These are phyloP conservation scores for Cicer cuneatum DNA, from an alignment of 306 rosid species.

Conservation along the genomic window DNA sequence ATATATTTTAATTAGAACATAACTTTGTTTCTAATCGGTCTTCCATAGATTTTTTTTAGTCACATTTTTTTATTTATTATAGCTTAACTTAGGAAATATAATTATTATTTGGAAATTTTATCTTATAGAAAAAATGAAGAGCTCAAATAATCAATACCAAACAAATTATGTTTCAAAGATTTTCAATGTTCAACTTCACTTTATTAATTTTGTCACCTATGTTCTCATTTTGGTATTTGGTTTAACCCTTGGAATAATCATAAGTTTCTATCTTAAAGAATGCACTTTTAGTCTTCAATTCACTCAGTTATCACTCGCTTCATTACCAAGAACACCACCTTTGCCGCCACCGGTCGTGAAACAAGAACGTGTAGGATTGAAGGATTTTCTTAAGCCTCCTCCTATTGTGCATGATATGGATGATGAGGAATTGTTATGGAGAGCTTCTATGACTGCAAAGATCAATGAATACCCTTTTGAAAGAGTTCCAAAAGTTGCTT, in stretches of 20 bases:
- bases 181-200: conserved; percentile 50
- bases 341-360: conserved; percentile 8
- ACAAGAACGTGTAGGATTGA: conserved; percentile 54
- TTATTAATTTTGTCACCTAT: conserved; percentile 50
- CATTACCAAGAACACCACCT: conserved; percentile 41
- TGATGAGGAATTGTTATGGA: conserved; percentile 78
- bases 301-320: conserved; percentile 57
- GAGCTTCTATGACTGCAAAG: conserved; percentile 73
- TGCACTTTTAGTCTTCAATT: conserved; percentile 64
- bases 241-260: conserved; percentile 60
- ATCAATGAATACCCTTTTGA: conserved; percentile 60
- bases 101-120: background rate
- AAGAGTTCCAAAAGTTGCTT: conserved; percentile 78
- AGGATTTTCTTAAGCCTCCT: conserved; percentile 59
- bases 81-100: conserved; percentile 3
- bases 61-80: background rate
- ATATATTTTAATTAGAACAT: conserved; percentile 31
- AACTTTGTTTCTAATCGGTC: conserved; percentile 10
- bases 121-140: conserved; percentile 46
- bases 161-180: conserved; percentile 49
- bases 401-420: conserved; percentile 66
- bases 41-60: background rate
- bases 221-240: conserved; percentile 63
- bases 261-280: conserved; percentile 56
- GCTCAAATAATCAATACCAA: conserved; percentile 45